Evolutionary conservation across 2,329 filamentous ascomycete species (phyloP).

Genomic region (Neofusicoccum cordaticola): DNA sequence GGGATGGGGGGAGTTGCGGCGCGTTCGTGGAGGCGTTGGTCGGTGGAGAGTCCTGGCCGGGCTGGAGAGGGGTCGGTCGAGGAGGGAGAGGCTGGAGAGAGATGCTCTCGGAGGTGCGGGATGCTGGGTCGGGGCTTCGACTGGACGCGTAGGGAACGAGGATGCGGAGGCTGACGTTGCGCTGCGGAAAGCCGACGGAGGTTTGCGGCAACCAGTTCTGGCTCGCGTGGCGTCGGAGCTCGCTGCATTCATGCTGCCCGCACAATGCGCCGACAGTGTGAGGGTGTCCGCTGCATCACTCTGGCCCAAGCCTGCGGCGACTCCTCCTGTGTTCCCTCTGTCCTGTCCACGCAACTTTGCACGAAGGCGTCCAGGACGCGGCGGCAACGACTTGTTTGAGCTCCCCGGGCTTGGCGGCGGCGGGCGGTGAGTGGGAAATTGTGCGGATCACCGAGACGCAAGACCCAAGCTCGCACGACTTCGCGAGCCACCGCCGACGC

Average conservation of each 20-base stretch:
- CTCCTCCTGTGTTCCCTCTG: too few species aligned
- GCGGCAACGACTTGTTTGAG: too few species aligned
- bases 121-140: not conserved
- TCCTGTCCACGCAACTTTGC: too few species aligned
- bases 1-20: constrained; percentile 21
- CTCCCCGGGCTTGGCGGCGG: constrained; percentile 61
- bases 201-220: constrained; percentile 71
- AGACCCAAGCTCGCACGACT: constrained; percentile 5
- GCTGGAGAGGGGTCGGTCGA: not conserved
- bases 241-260: too few species aligned
- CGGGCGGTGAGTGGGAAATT: constrained; percentile 82
- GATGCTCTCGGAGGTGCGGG: not conserved
- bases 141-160: constrained; percentile 19
- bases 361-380: too few species aligned
- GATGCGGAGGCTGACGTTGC: constrained; percentile 9
- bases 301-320: too few species aligned
- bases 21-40: constrained; percentile 7
- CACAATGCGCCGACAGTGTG: too few species aligned
- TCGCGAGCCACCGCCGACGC: not conserved
- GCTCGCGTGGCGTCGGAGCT: too few species aligned
- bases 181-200: constrained; percentile 50
- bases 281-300: too few species aligned
- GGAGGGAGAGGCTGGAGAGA: too few species aligned
- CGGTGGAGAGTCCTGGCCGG: not conserved
- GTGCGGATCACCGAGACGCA: constrained; percentile 32